phyloP scores from a whole-genome alignment of 208 protist species.

The Leishmania tarentolae region DNA sequence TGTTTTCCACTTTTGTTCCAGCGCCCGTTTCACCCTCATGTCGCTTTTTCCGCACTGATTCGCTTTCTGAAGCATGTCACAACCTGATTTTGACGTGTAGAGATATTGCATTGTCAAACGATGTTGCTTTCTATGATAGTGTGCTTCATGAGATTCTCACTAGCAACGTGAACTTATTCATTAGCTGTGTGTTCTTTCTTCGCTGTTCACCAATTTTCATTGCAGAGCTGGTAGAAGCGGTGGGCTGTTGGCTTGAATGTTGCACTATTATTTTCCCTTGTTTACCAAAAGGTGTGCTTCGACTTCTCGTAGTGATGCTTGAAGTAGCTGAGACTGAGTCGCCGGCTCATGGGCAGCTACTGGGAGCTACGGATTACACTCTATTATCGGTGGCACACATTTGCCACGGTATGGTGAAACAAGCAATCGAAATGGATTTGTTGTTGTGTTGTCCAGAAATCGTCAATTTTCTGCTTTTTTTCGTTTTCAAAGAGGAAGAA shows the following conservation, averaged over 20 bases:
- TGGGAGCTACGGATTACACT: neutral
- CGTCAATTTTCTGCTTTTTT: slow-evolving; percentile 24
- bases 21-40: neutral
- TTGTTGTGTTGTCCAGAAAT: slow-evolving; percentile 16
- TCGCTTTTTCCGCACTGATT: slow-evolving; percentile 27
- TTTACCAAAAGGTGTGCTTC: slow-evolving; percentile 15
- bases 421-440: slow-evolving; percentile 17
- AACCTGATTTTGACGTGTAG: slow-evolving; percentile 13
- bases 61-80: neutral
- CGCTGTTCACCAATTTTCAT: slow-evolving; percentile 15
- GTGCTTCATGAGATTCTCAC: slow-evolving; percentile 23
- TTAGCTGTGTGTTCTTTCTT: slow-evolving; percentile 4
- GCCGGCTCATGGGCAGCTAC: neutral
- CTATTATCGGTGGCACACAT: neutral
- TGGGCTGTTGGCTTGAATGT: slow-evolving; percentile 12
- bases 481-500: slow-evolving; percentile 3
- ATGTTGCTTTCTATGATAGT: slow-evolving; percentile 19
- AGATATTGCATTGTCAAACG: slow-evolving; percentile 28
- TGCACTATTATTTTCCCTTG: slow-evolving; percentile 20
- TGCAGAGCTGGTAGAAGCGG: neutral
- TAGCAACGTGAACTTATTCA: slow-evolving; percentile 11
- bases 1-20: slow-evolving; percentile 2
- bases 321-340: neutral
- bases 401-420: slow-evolving; percentile 16
- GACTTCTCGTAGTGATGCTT: slow-evolving; percentile 8